Conservation (phyloP, 495 filamentous ascomycete genomes). For the Hypoxylon rickii region DNA sequence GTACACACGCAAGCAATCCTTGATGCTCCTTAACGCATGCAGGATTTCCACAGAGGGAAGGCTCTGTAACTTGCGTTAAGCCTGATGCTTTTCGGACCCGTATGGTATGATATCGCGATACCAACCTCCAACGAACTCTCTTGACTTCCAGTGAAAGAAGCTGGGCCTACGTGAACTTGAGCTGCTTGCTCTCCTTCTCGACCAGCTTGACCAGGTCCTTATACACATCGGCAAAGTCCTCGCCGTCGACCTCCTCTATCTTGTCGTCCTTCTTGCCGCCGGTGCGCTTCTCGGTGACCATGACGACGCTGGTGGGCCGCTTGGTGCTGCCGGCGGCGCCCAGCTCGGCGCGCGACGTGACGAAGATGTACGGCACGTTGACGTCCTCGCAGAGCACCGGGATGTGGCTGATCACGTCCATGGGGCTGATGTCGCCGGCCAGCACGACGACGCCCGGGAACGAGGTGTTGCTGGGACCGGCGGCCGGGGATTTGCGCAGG, state of each 20-base stretch:
- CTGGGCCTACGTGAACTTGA: constrained; percentile 27
- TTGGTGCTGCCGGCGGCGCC: constrained; percentile 91
- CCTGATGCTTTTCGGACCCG: too few relatives aligned
- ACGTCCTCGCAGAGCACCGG: constrained; percentile 98
- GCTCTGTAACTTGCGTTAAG: too few relatives aligned
- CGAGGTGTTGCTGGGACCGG: constrained; percentile 53
- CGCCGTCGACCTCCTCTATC: constrained; percentile 52
- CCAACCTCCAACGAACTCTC: too few relatives aligned
- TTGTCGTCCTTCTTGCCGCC: constrained; percentile 50
- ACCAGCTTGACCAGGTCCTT: constrained; percentile 74
- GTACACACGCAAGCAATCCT: constrained; percentile 22
- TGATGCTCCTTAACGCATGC: background rate
- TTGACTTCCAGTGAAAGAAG: too few relatives aligned
- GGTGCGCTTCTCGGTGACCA: constrained; percentile 67
- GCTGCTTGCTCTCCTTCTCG: constrained; percentile 65
- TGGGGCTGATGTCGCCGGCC: constrained; percentile 94
- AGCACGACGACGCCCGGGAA: constrained; percentile 82
- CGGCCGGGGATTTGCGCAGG: constrained; percentile 81
- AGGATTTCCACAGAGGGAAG: too few relatives aligned
- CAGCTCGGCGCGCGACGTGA: constrained; percentile 83
- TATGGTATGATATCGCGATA: too few relatives aligned
- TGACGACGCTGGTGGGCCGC: constrained; percentile 91
- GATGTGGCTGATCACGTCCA: constrained; percentile 97
- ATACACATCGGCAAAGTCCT: constrained; percentile 72
- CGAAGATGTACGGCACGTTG: constrained; percentile 90